A percentile compares a stretch with the other conserved stretches of the same genome.
Conservation (phyloP, 345 rosid genomes). For the Boechera stricta region DNA sequence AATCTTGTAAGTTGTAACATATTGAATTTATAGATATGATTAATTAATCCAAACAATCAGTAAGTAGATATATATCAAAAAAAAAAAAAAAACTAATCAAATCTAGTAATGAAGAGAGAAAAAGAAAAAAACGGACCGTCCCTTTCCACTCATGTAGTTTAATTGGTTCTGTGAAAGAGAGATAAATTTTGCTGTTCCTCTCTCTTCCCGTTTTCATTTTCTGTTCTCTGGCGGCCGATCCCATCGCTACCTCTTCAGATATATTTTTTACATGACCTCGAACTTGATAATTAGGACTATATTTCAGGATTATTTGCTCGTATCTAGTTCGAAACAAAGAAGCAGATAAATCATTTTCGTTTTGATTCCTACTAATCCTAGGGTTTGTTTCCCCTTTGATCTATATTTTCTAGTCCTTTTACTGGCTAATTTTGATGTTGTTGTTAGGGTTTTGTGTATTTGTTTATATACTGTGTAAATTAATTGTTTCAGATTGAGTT, state of each 20-base stretch:
- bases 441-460: constrained; percentile 34
- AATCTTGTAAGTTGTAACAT: neutral
- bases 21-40: neutral
- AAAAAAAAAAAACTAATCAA: neutral
- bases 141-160: constrained; percentile 8
- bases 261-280: neutral
- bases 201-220: constrained; percentile 12
- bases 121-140: constrained; percentile 25
- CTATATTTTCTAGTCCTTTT: constrained; percentile 2
- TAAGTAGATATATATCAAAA: neutral
- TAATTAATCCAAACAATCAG: constrained; percentile 6
- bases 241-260: constrained; percentile 20
- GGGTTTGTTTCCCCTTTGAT: constrained; percentile 33
- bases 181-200: neutral
- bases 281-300: neutral
- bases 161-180: constrained; percentile 16
- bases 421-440: constrained; percentile 1
- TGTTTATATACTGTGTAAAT: constrained; percentile 22
- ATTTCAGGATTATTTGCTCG: neutral
- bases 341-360: constrained; percentile 19
- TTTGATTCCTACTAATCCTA: constrained; percentile 31
- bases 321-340: neutral
- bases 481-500: constrained; percentile 18
- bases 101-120: neutral
- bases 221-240: constrained; percentile 36